Evolutionary conservation across 768 basidiomycete genomes (phyloP), one percentile per base, ranked within the genome.

Genomic region (Tylopilus balloui): DNA sequence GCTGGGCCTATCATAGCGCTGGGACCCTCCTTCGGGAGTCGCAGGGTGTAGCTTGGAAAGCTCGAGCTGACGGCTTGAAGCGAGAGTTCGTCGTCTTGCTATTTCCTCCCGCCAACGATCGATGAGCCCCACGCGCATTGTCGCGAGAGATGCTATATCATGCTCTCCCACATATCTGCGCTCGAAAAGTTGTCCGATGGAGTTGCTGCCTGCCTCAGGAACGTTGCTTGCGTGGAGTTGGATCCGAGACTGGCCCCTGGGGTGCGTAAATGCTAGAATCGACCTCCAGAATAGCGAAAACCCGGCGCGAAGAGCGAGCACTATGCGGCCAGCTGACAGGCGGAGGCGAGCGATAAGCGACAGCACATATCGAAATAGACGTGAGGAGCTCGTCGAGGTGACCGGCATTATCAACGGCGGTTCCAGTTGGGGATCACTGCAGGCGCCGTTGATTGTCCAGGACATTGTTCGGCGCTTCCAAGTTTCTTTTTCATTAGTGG

Each of bases 1-100:
- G 49, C 19, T 48, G 7, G 10, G 12, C 9, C 14, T 14, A 14
- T 31, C 13, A 41, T 57, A 58, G 8, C 58, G 43, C 37, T 25
- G 49, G 35, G 54, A 60, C 21, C 24, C 49, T 17, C 25, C 5
- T 10, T 48, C 58, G 1, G 50, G 58, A 25, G 38, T 56, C 12
- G 49, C 46, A 13, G 45, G 27, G 3, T 29, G 0, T 20, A n/a
- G 25, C 13, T 20, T 4, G 3, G n/a, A 21, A 5, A 17, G 38
- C 7, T 27, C n/a, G 11, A 41, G 20, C 11, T 23, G 23, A 4
- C 11, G 15, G 14, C 9, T 14, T 13, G 47, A 29, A 39, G 25
- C 12, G 11, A n/a, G 42, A 20, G 4, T 21, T 9, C 11, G 40
- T 32, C 42, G 24, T 25, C 2, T 46, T 20, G 40, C 17, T 34